Base-by-base conservation (phyloP, 2,329 filamentous ascomycete genomes). In the Exophiala xenobiotica region DNA sequence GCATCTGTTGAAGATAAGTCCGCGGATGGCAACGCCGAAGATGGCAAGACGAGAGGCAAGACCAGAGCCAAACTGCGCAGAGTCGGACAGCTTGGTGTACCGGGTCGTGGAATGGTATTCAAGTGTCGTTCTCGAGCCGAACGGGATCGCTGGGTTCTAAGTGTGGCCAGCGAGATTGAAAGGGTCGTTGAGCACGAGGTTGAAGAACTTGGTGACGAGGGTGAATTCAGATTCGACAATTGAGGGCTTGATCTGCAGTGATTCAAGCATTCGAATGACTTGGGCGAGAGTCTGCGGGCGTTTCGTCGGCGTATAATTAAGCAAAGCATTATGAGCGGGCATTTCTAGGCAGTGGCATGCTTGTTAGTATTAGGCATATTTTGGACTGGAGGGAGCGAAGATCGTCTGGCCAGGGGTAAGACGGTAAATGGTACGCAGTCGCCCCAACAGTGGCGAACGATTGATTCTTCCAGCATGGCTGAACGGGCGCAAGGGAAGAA, bases 91-190 rank as follows among this genome's bases (percentile, higher is more conserved):
- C 66, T 86, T 22, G 83, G 83, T 8, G 75, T 76, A 6, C 78
- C 79, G 23, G 83, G 83, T 3, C 70, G 81, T 37, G 82, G 78
- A 33, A 78, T 85, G 42, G 83, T 87, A 9, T 87, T 87, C 63
- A 82, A 83, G 62, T 78, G 83, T 27, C 74, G 83, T 46, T 84
- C 79, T 65, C 72, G 83, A 7, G 77, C 82, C 1, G 83, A 87
- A 66, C 76, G 83, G 54, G 83, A 87, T 67, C 78, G 82, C 59
- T 87, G 83, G 83, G 83, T 87, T 19, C 67, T 86, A 64, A 81
- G 76, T 27, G 80, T 86, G 51, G 78, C 78, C 46, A 80, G 80
- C 55, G 83, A 86, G 70, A 86, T 86, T 64, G 83, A 86, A 37
- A 23, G 51, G 8, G 40, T 57, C n/a, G 53, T 60, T 12, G 55